These are phyloP conservation scores for Pistacia vera DNA, from an alignment of 345 rosid species.

Conservation along the genomic window DNA sequence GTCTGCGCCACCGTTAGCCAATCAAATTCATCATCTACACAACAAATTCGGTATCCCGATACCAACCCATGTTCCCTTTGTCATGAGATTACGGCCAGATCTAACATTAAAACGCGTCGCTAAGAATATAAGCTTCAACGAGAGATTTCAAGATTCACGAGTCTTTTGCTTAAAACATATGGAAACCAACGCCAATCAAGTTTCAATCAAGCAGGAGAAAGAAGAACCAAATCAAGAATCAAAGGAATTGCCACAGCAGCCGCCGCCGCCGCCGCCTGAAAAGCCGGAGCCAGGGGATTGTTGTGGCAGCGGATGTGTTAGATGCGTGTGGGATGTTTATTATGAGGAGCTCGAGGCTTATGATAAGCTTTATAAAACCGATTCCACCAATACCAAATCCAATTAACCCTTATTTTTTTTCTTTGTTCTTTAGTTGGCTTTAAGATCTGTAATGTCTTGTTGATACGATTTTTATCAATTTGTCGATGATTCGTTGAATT, in stretches of 20 bases:
- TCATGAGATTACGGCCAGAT: constrained; percentile 14
- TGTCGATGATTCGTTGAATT: background rate
- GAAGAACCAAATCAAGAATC: constrained; percentile 17
- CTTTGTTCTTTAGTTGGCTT: background rate
- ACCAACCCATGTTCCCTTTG: background rate
- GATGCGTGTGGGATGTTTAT: constrained; percentile 97
- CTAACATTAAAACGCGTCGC: constrained; percentile 2
- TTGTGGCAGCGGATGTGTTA: constrained; percentile 92
- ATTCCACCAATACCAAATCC: constrained; percentile 26
- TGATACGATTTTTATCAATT: background rate
- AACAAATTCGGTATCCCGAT: background rate
- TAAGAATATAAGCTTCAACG: background rate
- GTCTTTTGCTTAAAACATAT: background rate
- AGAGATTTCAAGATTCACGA: constrained; percentile 9
- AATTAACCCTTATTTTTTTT: background rate
- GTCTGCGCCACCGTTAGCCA: background rate
- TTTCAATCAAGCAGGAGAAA: background rate
- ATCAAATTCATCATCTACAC: background rate
- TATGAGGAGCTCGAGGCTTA: constrained; percentile 86
- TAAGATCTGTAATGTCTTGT: background rate
- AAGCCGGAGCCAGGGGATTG: constrained; percentile 95
- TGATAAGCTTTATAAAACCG: constrained; percentile 42
- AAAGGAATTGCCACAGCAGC: background rate
- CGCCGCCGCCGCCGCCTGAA: constrained; percentile 78
- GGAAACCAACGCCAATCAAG: constrained; percentile 15